These are phyloP conservation scores for Pseudozyma sp. DNA, from an alignment of 1,284 basidiomycete genomes.

Conservation along the genomic window DNA sequence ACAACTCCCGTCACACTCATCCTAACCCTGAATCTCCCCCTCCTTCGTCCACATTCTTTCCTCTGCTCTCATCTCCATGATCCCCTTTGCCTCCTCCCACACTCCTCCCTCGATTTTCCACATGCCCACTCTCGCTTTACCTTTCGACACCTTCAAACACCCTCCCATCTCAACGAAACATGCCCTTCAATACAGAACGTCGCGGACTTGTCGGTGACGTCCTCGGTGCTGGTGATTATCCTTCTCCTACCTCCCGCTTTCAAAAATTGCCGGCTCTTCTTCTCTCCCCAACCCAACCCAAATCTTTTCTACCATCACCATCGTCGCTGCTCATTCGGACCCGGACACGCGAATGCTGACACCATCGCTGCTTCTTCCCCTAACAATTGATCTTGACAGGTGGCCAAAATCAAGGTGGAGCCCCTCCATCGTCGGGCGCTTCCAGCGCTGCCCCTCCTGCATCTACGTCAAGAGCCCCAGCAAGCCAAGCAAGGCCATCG, in stretches of 20 bases:
- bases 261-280: background rate
- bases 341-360: constrained; percentile 8
- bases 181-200: constrained; percentile 13
- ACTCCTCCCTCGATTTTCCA: background rate
- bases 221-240: constrained; percentile 51
- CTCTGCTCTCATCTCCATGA: background rate
- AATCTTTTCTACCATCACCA: background rate
- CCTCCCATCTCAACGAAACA: background rate
- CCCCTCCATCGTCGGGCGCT: constrained; percentile 18
- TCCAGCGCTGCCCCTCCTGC: constrained; percentile 17
- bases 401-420: constrained; percentile 15
- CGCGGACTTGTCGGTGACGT: constrained; percentile 46
- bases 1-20: constrained; percentile 7
- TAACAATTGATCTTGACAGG: background rate
- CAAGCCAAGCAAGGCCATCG: constrained; percentile 12
- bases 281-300: background rate
- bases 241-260: constrained; percentile 1
- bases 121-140: background rate
- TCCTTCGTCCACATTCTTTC: background rate
- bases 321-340: background rate
- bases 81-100: background rate
- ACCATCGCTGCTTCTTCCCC: background rate
- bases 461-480: constrained; percentile 6
- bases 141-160: background rate
- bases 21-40: constrained; percentile 9